A percentile compares a stretch with the other conserved stretches of the same genome.
These are phyloP conservation scores for Apiosordaria backusii DNA, from an alignment of 495 filamentous ascomycete species.

Conservation along the genomic window DNA sequence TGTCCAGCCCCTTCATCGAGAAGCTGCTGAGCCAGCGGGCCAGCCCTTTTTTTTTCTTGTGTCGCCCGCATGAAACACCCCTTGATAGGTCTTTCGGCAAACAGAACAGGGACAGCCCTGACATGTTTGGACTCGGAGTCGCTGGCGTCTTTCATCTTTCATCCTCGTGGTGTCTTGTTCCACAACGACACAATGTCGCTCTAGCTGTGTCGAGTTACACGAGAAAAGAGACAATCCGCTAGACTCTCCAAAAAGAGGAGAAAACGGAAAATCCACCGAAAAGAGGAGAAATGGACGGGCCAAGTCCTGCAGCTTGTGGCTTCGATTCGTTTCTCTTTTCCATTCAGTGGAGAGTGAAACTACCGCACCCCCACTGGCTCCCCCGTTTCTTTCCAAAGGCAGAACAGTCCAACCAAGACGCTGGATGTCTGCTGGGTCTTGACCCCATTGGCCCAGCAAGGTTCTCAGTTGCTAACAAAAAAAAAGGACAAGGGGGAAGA, in stretches of 20 bases:
- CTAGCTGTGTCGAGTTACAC: neutral
- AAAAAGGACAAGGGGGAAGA: neutral
- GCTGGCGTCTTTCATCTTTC: neutral
- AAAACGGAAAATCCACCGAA: neutral
- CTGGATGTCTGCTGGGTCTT: neutral
- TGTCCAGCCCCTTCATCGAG: neutral
- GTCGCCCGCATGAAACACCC: neutral
- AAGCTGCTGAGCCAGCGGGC: neutral
- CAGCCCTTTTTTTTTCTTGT: neutral
- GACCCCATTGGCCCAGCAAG: slow-evolving; percentile 2
- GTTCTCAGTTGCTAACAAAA: neutral
- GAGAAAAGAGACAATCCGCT: neutral
- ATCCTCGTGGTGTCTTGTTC: neutral
- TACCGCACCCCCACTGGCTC: neutral
- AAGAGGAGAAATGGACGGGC: neutral
- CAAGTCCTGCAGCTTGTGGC: neutral
- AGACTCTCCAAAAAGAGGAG: neutral
- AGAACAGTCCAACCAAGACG: neutral
- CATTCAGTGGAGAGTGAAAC: neutral
- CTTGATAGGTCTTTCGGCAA: neutral
- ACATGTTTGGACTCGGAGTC: neutral
- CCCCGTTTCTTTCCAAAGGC: neutral
- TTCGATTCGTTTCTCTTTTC: slow-evolving; percentile 4
- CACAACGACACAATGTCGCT: neutral
- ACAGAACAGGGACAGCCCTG: neutral